Evolutionary conservation across 2,329 filamentous ascomycete species (phyloP).

Genomic region (Didymellaceae sp.): DNA sequence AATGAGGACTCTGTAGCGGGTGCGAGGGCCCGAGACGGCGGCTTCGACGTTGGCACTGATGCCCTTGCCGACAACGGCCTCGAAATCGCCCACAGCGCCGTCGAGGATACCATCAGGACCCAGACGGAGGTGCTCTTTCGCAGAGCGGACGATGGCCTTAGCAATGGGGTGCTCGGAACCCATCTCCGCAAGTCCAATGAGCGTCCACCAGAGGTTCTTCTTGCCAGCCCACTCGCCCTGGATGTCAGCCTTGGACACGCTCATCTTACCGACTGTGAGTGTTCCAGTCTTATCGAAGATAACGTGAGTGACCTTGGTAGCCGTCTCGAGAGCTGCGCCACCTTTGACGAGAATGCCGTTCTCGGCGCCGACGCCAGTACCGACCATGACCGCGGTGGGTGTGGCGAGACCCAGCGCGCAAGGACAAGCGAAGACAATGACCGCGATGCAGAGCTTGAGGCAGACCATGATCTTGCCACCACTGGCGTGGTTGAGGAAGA

Average conservation of each 20-base stretch:
- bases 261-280: conserved; percentile 94
- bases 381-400: conserved; percentile 98
- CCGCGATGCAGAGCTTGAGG: conserved; percentile 95
- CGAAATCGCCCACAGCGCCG: conserved; percentile 85
- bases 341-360: conserved; percentile 98
- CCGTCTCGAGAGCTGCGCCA: conserved; percentile 86
- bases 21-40: conserved; percentile 68
- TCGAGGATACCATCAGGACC: conserved; percentile 76
- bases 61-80: conserved; percentile 81
- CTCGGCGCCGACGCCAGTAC: conserved; percentile 94
- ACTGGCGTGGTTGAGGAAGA: conserved; percentile 80
- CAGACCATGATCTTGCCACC: conserved; percentile 97
- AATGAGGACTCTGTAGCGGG: conserved; percentile 78
- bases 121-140: conserved; percentile 77
- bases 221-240: conserved; percentile 72
- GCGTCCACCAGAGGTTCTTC: conserved; percentile 88
- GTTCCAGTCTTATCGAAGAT: conserved; percentile 97
- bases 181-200: conserved; percentile 93
- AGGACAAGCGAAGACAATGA: conserved; percentile 97
- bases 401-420: conserved; percentile 96
- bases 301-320: conserved; percentile 87
- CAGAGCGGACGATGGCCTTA: conserved; percentile 79
- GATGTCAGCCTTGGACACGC: conserved; percentile 75
- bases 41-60: conserved; percentile 84
- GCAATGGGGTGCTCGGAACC: conserved; percentile 95